Percentiles rank a stretch among this genome's conserved stretches.
phyloP scores from a whole-genome alignment of 768 basidiomycete species.

The Sporobolomyces roseus region DNA sequence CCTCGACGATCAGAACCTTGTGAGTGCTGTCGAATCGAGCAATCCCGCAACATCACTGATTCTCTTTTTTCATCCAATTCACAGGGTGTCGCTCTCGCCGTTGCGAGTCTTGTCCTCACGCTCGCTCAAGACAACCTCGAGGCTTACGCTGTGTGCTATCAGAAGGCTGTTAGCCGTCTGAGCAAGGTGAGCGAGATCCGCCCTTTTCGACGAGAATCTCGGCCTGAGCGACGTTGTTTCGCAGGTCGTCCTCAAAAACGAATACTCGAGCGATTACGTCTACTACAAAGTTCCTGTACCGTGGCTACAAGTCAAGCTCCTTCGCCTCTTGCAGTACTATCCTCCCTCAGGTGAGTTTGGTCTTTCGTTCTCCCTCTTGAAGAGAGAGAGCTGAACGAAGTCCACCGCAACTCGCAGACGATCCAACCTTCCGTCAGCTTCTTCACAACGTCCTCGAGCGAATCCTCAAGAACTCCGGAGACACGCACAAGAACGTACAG shows the following conservation, averaged over 20 bases:
- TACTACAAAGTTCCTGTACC: constrained; percentile 98
- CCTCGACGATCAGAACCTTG: constrained; percentile 90
- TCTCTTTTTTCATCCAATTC: too few species aligned
- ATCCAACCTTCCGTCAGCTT: constrained; percentile 69
- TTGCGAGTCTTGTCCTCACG: constrained; percentile 87
- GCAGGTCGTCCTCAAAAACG: constrained; percentile 84
- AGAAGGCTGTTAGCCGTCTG: constrained; percentile 86
- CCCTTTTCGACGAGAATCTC: too few species aligned
- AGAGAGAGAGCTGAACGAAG: background rate
- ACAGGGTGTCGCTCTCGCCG: constrained; percentile 90
- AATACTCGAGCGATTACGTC: constrained; percentile 81
- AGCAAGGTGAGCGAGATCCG: constrained; percentile 71
- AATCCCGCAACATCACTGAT: too few species aligned
- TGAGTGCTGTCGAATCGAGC: constrained; percentile 45
- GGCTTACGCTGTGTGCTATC: constrained; percentile 85
- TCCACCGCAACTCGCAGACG: constrained; percentile 57
- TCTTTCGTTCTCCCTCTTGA: background rate
- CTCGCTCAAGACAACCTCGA: constrained; percentile 90
- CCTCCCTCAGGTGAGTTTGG: constrained; percentile 75
- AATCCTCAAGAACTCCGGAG: constrained; percentile 80
- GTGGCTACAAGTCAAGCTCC: constrained; percentile 93
- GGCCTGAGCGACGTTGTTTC: too few species aligned
- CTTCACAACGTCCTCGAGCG: constrained; percentile 75
- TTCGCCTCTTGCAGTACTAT: constrained; percentile 90
- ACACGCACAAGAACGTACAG: constrained; percentile 88